Evolutionary conservation across 2,329 filamentous ascomycete species (phyloP), one percentile per base, ranked within the genome.

Genomic region (Pseudogymnoascus sp.): DNA sequence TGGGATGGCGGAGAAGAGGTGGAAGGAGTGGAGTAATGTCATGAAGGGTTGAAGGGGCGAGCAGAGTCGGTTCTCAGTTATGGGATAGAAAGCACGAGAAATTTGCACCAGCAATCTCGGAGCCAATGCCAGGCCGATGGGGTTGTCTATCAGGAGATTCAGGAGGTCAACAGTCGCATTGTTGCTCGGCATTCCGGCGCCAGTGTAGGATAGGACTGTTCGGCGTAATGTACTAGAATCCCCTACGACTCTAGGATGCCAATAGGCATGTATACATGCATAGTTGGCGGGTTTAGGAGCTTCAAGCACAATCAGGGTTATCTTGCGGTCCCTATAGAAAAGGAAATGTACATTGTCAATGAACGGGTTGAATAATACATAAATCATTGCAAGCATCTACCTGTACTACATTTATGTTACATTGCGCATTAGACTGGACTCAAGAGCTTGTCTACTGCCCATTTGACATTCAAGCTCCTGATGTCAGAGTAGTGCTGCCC

Each of bases 401-500:
- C 59, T 46, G 31, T 26, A 16, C 33, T 12, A 33, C 16, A 28
- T 56, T n/a, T 56, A 56, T 56, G 6, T 22, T 33, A 56, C 50
- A 33, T 33, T 59, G 19, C 2, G 31, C 3, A 43, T 14, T 50
- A 62, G 8, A 62, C 62, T 33, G 62, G 63, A 68, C 69, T 71
- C 67, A 89, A 72, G 56, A 89, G 76, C 75, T 88, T 88, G 72
- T 87, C 83, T 5, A 89, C 85, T 1, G 85, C 86, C 86, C 86
- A 89, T 68, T 82, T 84, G 53, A 88, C 86, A n/a, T 84, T 87
- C 69, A 89, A 84, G 72, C 86, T 88, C 65, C 86, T 81, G 65
- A 89, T 77, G 71, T 89, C 86, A 41, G 83, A 87, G 72, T 89
- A 89, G 71, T 88, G 85, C 75, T 89, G 86, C 11, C 86, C 86